phyloP scores from a whole-genome alignment of 2,329 filamentous ascomycete genomes.

The Pseudogymnoascus sp. region DNA sequence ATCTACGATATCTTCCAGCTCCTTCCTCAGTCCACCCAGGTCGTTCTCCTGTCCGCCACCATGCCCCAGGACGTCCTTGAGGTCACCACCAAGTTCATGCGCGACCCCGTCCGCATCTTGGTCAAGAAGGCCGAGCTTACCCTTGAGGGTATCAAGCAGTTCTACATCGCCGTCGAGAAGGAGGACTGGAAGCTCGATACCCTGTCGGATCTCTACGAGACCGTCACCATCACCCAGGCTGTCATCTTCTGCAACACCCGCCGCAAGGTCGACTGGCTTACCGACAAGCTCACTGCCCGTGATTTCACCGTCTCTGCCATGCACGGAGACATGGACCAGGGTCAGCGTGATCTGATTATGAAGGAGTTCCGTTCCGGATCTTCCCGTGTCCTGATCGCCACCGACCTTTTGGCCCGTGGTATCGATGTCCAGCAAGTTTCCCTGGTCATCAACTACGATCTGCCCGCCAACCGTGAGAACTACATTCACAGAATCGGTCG shows the following conservation, averaged over 20 bases:
- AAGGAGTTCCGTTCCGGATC: conserved; percentile 99
- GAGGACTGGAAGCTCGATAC: conserved; percentile 99
- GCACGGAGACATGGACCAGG: conserved; percentile 99
- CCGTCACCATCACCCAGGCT: conserved; percentile 97
- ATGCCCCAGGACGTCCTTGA: conserved; percentile 99
- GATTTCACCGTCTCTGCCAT: conserved; percentile 99
- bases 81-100: conserved; percentile 99
- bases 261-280: conserved; percentile 99
- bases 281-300: conserved; percentile 95
- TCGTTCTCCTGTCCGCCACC: conserved; percentile 94
- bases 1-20: conserved; percentile 99
- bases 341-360: conserved; percentile 98
- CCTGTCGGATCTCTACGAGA: conserved; percentile 97
- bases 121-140: conserved; percentile 99
- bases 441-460: conserved; percentile 99
- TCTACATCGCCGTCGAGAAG: conserved; percentile 99
- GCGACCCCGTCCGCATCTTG: conserved; percentile 94
- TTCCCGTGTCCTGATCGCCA: conserved; percentile 97
- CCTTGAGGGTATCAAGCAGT: conserved; percentile 99
- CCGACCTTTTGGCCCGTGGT: conserved; percentile 95
- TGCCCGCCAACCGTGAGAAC: conserved; percentile 98
- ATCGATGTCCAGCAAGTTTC: conserved; percentile 99
- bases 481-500: conserved; percentile 99
- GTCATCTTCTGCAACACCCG: conserved; percentile 99
- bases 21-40: conserved; percentile 94